These are phyloP conservation scores for Plasmodium berghei DNA, from an alignment of 169 alveolate species.

Conservation along the genomic window DNA sequence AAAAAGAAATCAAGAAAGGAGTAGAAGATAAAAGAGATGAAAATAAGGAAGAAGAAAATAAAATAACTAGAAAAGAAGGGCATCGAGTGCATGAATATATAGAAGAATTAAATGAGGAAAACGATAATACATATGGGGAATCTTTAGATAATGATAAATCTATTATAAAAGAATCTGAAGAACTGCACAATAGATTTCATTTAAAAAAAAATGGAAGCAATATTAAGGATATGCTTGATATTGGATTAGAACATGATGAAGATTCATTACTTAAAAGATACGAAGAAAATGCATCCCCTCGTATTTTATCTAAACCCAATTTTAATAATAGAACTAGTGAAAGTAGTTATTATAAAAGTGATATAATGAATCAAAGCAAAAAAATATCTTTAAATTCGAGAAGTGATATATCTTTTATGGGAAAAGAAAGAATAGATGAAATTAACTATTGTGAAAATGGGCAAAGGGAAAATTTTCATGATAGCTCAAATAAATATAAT, in stretches of 20 bases:
- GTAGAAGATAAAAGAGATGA: not conserved
- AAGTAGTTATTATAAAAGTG: constrained; percentile 46
- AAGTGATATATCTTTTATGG: not conserved
- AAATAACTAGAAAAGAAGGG: not conserved
- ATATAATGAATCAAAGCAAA: constrained; percentile 8
- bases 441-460: not conserved
- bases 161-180: constrained; percentile 11
- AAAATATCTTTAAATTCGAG: constrained; percentile 1
- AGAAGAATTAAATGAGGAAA: not conserved
- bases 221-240: constrained; percentile 6
- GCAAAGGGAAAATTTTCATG: constrained; percentile 6
- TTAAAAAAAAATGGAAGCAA: constrained; percentile 12
- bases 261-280: constrained; percentile 69
- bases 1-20: constrained; percentile 1
- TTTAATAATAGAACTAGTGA: constrained; percentile 57
- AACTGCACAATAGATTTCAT: not conserved
- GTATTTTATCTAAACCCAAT: constrained; percentile 56
- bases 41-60: not conserved
- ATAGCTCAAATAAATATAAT: constrained; percentile 14
- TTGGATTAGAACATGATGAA: constrained; percentile 38
- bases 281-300: constrained; percentile 71
- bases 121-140: constrained; percentile 2
- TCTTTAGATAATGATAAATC: constrained; percentile 14
- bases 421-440: constrained; percentile 4
- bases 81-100: constrained; percentile 4